phyloP scores from a whole-genome alignment of 1,284 basidiomycete genomes.

The Tausonia pullulans region DNA sequence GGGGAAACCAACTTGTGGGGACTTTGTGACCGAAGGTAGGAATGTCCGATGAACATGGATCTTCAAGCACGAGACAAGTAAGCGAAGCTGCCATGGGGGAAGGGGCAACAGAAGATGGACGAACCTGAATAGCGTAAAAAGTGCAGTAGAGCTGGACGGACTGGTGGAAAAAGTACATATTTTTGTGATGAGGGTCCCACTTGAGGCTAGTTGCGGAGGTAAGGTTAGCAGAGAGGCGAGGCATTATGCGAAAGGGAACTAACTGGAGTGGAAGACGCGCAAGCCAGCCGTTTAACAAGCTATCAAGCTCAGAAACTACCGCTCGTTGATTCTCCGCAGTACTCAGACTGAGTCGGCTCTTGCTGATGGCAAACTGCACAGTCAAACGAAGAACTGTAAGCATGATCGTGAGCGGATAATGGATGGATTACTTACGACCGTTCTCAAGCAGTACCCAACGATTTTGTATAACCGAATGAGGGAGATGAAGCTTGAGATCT shows the following conservation, averaged over 20 bases:
- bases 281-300: constrained; percentile 60
- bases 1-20: constrained; percentile 37
- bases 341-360: too few species aligned
- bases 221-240: not conserved
- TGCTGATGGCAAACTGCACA: too few species aligned
- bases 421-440: too few species aligned
- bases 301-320: constrained; percentile 56
- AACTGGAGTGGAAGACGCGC: constrained; percentile 57
- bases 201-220: constrained; percentile 7
- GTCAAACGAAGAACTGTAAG: too few species aligned
- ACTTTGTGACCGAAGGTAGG: constrained; percentile 44
- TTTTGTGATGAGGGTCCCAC: constrained; percentile 59
- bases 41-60: constrained; percentile 72
- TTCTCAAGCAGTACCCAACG: constrained; percentile 55
- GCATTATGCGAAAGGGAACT: too few species aligned
- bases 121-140: constrained; percentile 48
- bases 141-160: constrained; percentile 52
- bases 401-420: too few species aligned
- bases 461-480: constrained; percentile 60
- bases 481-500: constrained; percentile 52
- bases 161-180: constrained; percentile 55
- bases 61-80: too few species aligned
- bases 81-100: not conserved
- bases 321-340: constrained; percentile 54
- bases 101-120: not conserved